A percentile compares a stretch with the other conserved stretches of the same genome.
Conservation (phyloP, 495 filamentous ascomycete species). For the Penicillium longicatenatum region DNA sequence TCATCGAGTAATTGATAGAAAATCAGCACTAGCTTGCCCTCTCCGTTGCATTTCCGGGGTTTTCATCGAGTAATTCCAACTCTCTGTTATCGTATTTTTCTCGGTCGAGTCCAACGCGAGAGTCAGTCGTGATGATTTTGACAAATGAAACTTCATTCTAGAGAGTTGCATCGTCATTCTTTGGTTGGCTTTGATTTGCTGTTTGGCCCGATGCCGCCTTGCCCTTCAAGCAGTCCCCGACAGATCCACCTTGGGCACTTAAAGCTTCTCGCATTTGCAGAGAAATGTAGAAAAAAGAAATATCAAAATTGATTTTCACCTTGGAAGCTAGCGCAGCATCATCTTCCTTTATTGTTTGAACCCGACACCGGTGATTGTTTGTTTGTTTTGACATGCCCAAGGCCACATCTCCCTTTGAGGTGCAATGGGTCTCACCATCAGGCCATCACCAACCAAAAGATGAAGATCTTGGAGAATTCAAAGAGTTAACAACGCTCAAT, state of each 20-base stretch:
- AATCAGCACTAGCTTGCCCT: not conserved
- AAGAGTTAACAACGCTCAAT: not conserved
- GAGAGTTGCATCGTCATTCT: too few species aligned
- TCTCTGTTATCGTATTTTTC: not conserved
- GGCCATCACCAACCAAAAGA: not conserved
- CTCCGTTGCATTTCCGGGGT: not conserved
- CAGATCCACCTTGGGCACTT: not conserved
- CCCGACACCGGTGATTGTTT: not conserved
- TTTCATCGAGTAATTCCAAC: slow-evolving; percentile 1
- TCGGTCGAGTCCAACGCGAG: not conserved
- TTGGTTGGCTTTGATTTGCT: not conserved
- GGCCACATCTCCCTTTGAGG: not conserved
- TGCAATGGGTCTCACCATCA: not conserved
- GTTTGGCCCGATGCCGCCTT: not conserved
- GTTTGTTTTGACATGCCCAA: not conserved
- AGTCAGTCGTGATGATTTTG: not conserved
- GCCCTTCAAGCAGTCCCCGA: not conserved
- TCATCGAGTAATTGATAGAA: slow-evolving; percentile 1
- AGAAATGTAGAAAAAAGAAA: not conserved
- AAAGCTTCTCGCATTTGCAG: not conserved
- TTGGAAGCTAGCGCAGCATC: too few species aligned
- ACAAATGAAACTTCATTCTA: not conserved
- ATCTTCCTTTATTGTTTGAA: not conserved
- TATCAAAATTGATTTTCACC: too few species aligned
- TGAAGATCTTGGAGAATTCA: not conserved